These are phyloP conservation scores for Ceriops tagal DNA, from an alignment of 345 rosid species.

Conservation along the genomic window DNA sequence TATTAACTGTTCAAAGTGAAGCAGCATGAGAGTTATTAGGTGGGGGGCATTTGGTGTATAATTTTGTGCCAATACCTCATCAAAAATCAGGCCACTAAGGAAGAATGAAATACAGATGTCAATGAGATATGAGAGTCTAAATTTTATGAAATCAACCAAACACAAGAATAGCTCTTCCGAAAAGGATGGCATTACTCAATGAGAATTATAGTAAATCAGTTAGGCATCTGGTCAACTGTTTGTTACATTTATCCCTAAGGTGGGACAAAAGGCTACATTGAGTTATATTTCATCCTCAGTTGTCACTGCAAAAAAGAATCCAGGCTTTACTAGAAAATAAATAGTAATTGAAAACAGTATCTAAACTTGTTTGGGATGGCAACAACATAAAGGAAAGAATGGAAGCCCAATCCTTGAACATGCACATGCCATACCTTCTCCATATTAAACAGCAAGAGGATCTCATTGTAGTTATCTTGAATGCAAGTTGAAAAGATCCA, in stretches of 20 bases:
- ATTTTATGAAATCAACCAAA: too few relatives aligned
- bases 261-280: not conserved
- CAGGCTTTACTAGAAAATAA: not conserved
- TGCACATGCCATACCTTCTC: slow-evolving; percentile 48
- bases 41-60: not conserved
- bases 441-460: slow-evolving; percentile 44
- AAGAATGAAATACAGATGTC: too few relatives aligned
- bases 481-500: slow-evolving; percentile 72
- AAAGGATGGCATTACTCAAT: too few relatives aligned
- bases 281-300: not conserved
- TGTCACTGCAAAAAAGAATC: not conserved
- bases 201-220: not conserved
- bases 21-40: not conserved
- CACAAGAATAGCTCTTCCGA: too few relatives aligned
- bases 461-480: slow-evolving; percentile 52
- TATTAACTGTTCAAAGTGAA: too few relatives aligned
- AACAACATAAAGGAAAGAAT: not conserved
- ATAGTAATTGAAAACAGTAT: not conserved
- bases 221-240: not conserved
- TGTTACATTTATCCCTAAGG: not conserved
- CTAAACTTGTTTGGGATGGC: not conserved
- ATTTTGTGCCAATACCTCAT: too few relatives aligned
- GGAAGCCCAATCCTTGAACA: not conserved
- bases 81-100: too few relatives aligned
- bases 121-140: too few relatives aligned